Conservation (phyloP, 2,329 filamentous ascomycete species). For the Thelonectria discophora region DNA sequence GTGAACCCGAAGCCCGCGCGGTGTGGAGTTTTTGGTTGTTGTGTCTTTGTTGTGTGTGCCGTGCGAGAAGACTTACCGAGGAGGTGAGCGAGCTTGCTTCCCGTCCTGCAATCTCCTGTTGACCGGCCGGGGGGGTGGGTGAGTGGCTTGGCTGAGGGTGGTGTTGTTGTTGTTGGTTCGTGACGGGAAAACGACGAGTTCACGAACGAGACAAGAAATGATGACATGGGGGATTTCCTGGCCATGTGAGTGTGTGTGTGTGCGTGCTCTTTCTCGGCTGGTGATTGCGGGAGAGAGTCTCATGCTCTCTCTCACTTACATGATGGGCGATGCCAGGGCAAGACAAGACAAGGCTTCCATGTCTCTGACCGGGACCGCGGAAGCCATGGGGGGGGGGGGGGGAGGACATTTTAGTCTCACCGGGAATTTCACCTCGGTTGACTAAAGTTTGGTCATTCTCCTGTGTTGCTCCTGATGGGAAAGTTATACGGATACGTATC, state of each 20-base stretch:
- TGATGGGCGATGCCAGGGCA: too few relatives aligned
- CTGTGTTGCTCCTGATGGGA: too few relatives aligned
- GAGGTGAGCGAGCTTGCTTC: too few relatives aligned
- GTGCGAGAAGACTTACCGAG: constrained; percentile 18
- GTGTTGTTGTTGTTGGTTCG: background rate
- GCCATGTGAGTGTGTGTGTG: background rate
- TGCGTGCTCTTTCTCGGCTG: background rate
- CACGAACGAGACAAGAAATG: background rate
- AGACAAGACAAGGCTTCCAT: background rate
- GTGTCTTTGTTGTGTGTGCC: background rate
- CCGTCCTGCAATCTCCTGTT: constrained; percentile 38
- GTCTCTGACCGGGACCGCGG: background rate
- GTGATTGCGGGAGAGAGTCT: too few relatives aligned
- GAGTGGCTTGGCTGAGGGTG: background rate
- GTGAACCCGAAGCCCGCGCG: too few relatives aligned
- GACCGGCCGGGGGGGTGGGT: constrained; percentile 1
- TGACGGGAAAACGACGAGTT: background rate
- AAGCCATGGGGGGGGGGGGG: background rate
- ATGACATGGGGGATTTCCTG: background rate
- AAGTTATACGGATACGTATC: too few relatives aligned
- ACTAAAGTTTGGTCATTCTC: background rate
- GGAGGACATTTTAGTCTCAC: background rate
- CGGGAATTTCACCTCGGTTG: background rate
- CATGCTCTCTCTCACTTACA: too few relatives aligned
- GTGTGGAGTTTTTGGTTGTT: too few relatives aligned